Percentiles rank a stretch among this genome's conserved stretches.
phyloP scores from a whole-genome alignment of 2,329 filamentous ascomycete genomes.

The Cladosporium sp. region DNA sequence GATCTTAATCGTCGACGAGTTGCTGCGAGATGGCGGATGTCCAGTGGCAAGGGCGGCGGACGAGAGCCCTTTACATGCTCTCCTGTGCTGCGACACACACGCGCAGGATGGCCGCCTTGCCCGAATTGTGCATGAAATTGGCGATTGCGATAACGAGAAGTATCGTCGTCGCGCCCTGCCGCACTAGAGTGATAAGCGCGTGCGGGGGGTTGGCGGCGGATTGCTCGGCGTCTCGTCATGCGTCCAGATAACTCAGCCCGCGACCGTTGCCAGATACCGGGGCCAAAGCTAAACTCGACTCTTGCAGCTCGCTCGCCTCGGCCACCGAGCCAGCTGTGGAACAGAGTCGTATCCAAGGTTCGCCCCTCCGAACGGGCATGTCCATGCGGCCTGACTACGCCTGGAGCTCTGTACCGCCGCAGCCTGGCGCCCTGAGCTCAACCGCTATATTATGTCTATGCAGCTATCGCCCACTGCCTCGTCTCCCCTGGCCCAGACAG shows the following conservation, averaged over 20 bases:
- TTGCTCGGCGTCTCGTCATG: not conserved
- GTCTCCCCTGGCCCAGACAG: not conserved
- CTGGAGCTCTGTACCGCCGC: not conserved
- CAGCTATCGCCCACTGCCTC: not conserved
- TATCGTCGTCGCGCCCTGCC: not conserved
- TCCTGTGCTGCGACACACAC: not conserved
- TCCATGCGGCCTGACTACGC: not conserved
- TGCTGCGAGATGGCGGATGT: not conserved
- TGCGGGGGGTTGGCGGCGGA: too few species aligned
- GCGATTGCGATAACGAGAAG: not conserved
- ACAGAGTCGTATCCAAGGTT: not conserved
- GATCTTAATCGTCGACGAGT: not conserved
- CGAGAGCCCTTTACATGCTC: slow-evolving; percentile 3
- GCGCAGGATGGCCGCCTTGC: slow-evolving; percentile 5
- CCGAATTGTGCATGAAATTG: not conserved
- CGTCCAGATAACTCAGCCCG: not conserved
- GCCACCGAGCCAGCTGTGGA: not conserved
- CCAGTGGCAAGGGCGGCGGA: slow-evolving; percentile 1
- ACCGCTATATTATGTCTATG: slow-evolving; percentile 1
- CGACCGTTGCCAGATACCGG: not conserved
- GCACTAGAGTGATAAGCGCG: not conserved
- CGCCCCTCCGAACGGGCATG: not conserved
- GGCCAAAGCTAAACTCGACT: not conserved
- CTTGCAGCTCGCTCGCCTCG: not conserved
- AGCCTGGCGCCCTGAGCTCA: not conserved